Percentiles rank a stretch among this genome's conserved stretches.
Conservation (phyloP, 2,329 filamentous ascomycete species). For the Blastomyces gilchristii region DNA sequence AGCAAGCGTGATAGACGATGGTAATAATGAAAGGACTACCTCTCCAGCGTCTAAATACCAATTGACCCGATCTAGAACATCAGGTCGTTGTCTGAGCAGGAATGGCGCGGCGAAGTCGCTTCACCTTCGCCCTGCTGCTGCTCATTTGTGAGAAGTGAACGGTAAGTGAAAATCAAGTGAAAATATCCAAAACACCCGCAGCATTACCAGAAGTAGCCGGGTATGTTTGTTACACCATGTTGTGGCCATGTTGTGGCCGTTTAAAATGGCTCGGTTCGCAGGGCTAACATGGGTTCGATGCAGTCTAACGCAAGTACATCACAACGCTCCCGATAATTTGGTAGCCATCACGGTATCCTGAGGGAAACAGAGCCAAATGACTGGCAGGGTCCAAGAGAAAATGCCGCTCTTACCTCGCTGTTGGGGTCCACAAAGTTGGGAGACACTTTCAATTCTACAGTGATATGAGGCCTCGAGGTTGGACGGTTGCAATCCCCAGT, state of each 20-base stretch:
- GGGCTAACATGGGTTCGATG: neutral
- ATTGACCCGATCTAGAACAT: neutral
- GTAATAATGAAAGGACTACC: neutral
- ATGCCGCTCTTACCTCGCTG: neutral
- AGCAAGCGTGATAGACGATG: neutral
- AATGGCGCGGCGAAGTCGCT: neutral
- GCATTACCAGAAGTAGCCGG: neutral
- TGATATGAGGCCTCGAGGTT: neutral
- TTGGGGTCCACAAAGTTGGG: neutral
- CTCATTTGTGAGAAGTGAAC: neutral
- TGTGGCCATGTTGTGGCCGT: neutral
- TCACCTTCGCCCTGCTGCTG: neutral
- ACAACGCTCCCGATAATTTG: neutral
- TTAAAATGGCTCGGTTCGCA: neutral
- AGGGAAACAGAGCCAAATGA: neutral
- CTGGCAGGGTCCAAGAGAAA: neutral
- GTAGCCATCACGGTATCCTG: neutral
- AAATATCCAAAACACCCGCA: neutral
- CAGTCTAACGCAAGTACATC: neutral
- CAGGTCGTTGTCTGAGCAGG: neutral
- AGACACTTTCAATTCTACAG: neutral
- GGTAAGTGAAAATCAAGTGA: neutral
- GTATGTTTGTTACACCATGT: too few relatives aligned
- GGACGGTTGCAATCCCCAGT: neutral
- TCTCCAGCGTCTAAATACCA: neutral